phyloP scores from a whole-genome alignment of 108 stramenopile species.

The Mayamaea pseudoterrestris region DNA sequence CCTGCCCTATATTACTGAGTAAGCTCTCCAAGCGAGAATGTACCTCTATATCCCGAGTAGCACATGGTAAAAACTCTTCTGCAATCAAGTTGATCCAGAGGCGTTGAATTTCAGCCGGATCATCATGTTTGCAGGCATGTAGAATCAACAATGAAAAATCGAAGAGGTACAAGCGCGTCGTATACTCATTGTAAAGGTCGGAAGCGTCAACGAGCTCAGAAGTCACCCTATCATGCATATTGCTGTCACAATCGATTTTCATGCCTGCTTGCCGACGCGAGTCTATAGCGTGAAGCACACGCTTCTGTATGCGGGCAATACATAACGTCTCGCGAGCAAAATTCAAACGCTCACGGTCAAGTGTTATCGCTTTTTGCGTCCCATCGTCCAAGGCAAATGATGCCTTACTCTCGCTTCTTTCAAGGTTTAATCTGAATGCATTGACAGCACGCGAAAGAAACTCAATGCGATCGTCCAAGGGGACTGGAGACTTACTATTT shows the following conservation, averaged over 20 bases:
- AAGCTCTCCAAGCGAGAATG: slow-evolving; percentile 30
- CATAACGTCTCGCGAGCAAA: slow-evolving; percentile 62
- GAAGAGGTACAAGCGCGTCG: slow-evolving; percentile 44
- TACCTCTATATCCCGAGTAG: slow-evolving; percentile 28
- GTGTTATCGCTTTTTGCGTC: slow-evolving; percentile 15
- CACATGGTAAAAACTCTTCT: slow-evolving; percentile 58
- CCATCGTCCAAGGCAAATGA: slow-evolving; percentile 22
- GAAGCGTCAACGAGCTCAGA: slow-evolving; percentile 45
- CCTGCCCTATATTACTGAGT: slow-evolving; percentile 15
- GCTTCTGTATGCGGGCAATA: slow-evolving; percentile 59
- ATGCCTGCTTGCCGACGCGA: no score
- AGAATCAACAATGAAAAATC: slow-evolving; percentile 66
- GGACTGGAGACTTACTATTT: slow-evolving; percentile 16
- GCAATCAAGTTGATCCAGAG: slow-evolving; percentile 71
- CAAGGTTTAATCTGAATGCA: slow-evolving; percentile 33
- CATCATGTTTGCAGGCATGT: slow-evolving; percentile 39
- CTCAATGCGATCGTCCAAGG: slow-evolving; percentile 51
- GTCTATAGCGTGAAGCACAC: slow-evolving; percentile 38
- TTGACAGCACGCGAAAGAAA: slow-evolving; percentile 48
- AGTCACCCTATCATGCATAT: slow-evolving; percentile 20
- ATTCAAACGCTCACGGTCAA: no score
- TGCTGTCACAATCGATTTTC: no score
- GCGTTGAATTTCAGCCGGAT: slow-evolving; percentile 27
- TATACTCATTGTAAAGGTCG: slow-evolving; percentile 69
- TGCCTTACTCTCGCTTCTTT: no score